Evolutionary conservation across 2,329 filamentous ascomycete genomes (phyloP).

Genomic region (Aspergillus eucalypticola): DNA sequence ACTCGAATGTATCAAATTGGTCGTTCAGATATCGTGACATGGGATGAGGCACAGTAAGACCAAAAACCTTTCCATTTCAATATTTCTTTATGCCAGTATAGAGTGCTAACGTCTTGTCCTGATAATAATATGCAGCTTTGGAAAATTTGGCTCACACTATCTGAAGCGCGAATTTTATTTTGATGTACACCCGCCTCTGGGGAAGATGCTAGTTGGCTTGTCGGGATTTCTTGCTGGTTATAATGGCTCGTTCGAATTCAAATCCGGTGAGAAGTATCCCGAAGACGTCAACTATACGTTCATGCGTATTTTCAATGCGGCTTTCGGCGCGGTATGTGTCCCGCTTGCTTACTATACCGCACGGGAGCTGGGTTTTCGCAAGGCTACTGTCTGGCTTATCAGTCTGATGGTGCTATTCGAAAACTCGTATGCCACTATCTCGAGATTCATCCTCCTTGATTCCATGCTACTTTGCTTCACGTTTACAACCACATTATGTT

Average conservation of each 20-base stretch:
- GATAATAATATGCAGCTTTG: conserved; percentile 38
- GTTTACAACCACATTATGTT: conserved; percentile 95
- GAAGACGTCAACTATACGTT: conserved; percentile 94
- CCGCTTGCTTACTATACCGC: conserved; percentile 95
- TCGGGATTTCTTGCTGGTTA: conserved; percentile 96
- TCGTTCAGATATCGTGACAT: conserved; percentile 70
- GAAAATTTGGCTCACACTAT: conserved; percentile 97
- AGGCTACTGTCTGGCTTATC: conserved; percentile 89
- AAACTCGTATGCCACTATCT: conserved; percentile 99
- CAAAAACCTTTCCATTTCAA: not conserved
- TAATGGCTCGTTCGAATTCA: conserved; percentile 99
- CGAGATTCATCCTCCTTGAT: conserved; percentile 94
- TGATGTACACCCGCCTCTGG: conserved; percentile 91
- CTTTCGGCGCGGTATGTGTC: conserved; percentile 89
- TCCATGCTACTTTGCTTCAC: conserved; percentile 99
- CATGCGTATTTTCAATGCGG: conserved; percentile 96
- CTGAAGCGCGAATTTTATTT: conserved; percentile 99
- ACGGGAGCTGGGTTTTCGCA: conserved; percentile 81
- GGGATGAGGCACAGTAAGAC: conserved; percentile 73
- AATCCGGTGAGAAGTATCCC: conserved; percentile 94
- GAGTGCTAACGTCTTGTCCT: conserved; percentile 4
- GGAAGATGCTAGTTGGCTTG: conserved; percentile 96
- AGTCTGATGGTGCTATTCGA: conserved; percentile 97
- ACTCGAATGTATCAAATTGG: conserved; percentile 69
- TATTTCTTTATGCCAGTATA: not conserved